These are phyloP conservation scores for Puccinia horiana DNA, from an alignment of 1,284 basidiomycete species.

Conservation along the genomic window DNA sequence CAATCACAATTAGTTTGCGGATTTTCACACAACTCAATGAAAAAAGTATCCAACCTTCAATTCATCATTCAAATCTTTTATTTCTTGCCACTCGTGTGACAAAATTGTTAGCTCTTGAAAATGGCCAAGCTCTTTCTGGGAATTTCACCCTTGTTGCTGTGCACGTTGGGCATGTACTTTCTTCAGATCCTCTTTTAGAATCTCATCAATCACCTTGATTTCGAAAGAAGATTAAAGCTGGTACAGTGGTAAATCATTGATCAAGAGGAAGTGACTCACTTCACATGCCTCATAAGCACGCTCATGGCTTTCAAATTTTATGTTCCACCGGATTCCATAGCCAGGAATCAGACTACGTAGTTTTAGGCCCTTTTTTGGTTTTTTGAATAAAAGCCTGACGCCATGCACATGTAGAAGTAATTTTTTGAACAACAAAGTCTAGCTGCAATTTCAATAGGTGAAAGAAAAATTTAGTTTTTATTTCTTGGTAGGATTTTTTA, in stretches of 20 bases:
- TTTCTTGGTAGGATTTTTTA: background rate
- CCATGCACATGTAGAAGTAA: conserved; percentile 1
- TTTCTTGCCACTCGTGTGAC: too few species aligned
- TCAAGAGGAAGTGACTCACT: too few species aligned
- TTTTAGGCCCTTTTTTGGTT: background rate
- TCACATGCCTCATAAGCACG: conserved; percentile 24
- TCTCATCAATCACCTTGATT: conserved; percentile 33
- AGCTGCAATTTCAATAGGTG: background rate
- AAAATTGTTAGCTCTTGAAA: conserved; percentile 25
- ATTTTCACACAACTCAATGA: background rate
- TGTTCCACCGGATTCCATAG: conserved; percentile 29
- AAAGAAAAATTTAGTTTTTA: background rate
- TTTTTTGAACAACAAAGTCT: conserved; percentile 16
- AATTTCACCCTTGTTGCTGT: background rate
- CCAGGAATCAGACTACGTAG: background rate
- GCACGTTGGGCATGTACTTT: conserved; percentile 29
- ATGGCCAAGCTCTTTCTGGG: conserved; percentile 14
- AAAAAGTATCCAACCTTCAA: conserved; percentile 19
- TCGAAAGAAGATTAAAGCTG: too few species aligned
- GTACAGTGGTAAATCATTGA: too few species aligned
- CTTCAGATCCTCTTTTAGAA: conserved; percentile 23
- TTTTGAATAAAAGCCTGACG: background rate
- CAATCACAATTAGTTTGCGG: background rate
- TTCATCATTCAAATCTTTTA: conserved; percentile 22
- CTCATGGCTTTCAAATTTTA: conserved; percentile 30